Conservation (phyloP, 495 filamentous ascomycete species). For the Aspergillus steynii region DNA sequence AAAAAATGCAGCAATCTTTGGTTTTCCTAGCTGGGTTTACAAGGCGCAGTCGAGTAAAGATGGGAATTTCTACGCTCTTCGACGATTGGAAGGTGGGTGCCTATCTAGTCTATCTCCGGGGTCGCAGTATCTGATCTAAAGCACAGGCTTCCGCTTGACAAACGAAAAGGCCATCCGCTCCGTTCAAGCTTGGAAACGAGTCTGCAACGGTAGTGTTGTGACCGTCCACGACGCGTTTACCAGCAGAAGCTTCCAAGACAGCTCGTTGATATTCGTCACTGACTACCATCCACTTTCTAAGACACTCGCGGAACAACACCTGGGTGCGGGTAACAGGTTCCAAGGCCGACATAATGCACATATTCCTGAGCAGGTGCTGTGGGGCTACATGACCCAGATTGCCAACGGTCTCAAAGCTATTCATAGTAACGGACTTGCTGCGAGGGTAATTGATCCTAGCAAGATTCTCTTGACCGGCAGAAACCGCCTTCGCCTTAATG, state of each 20-base stretch:
- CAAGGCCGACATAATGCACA: slow-evolving; percentile 46
- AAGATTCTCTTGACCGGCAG: slow-evolving; percentile 75
- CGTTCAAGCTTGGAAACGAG: slow-evolving; percentile 88
- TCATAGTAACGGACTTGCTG: slow-evolving; percentile 77
- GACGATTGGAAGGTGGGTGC: slow-evolving; percentile 72
- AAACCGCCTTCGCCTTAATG: slow-evolving; percentile 83
- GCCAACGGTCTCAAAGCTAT: slow-evolving; percentile 85
- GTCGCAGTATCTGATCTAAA: slow-evolving; percentile 2
- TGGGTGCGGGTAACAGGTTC: slow-evolving; percentile 58
- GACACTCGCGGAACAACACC: slow-evolving; percentile 83
- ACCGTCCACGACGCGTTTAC: slow-evolving; percentile 91
- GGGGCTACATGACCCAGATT: slow-evolving; percentile 92
- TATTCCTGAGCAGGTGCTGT: slow-evolving; percentile 76
- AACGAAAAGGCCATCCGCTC: slow-evolving; percentile 84
- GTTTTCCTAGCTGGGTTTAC: slow-evolving; percentile 89
- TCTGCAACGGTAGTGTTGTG: slow-evolving; percentile 80
- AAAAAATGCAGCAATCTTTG: slow-evolving; percentile 74
- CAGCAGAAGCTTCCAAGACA: slow-evolving; percentile 87
- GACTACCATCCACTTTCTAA: slow-evolving; percentile 91
- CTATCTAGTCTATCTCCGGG: background rate
- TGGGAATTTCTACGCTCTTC: slow-evolving; percentile 78
- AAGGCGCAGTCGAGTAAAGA: slow-evolving; percentile 90
- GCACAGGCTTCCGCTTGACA: slow-evolving; percentile 70
- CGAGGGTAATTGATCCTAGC: slow-evolving; percentile 75
- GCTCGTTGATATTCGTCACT: slow-evolving; percentile 89